A percentile compares a stretch with the other conserved stretches of the same genome.
phyloP scores from a whole-genome alignment of 495 filamentous ascomycete species.

The Cairneyella variabilis region DNA sequence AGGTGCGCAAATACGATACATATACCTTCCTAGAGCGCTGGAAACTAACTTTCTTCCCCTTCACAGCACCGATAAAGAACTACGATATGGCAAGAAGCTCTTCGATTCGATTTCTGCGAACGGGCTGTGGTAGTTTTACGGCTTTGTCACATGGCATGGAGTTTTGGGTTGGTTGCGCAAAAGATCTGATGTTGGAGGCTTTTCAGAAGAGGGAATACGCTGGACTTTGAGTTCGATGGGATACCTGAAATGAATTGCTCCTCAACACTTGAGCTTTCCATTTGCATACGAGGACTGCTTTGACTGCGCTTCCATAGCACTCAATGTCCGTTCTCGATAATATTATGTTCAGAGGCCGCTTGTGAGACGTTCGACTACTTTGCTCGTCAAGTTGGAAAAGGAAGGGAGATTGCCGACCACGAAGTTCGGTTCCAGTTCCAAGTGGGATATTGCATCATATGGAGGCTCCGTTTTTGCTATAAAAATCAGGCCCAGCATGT shows the following conservation, averaged over 20 bases:
- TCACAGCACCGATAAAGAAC: conserved; percentile 51
- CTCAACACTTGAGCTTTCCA: background rate
- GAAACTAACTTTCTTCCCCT: conserved; percentile 17
- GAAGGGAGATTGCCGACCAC: too few relatives aligned
- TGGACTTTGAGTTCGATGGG: conserved; percentile 12
- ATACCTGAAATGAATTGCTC: conserved; percentile 16
- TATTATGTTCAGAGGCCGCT: too few relatives aligned
- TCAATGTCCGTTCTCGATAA: too few relatives aligned
- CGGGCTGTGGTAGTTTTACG: conserved; percentile 12
- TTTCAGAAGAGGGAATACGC: conserved; percentile 11
- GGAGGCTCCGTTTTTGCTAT: too few relatives aligned
- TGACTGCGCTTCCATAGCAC: background rate
- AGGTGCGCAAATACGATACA: conserved; percentile 58
- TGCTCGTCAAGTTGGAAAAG: too few relatives aligned
- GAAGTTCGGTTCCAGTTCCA: too few relatives aligned
- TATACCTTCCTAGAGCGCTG: conserved; percentile 16
- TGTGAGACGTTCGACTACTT: too few relatives aligned
- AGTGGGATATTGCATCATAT: too few relatives aligned
- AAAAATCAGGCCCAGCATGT: too few relatives aligned
- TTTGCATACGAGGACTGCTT: background rate
- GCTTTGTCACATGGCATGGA: conserved; percentile 31
- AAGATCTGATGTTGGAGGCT: conserved; percentile 8
- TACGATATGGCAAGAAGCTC: background rate
- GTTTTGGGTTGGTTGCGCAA: conserved; percentile 23
- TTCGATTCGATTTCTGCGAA: conserved; percentile 13